Evolutionary conservation across 2,329 filamentous ascomycete species (phyloP), one percentile per base, ranked within the genome.

Genomic region (Pseudopithomyces chartarum): DNA sequence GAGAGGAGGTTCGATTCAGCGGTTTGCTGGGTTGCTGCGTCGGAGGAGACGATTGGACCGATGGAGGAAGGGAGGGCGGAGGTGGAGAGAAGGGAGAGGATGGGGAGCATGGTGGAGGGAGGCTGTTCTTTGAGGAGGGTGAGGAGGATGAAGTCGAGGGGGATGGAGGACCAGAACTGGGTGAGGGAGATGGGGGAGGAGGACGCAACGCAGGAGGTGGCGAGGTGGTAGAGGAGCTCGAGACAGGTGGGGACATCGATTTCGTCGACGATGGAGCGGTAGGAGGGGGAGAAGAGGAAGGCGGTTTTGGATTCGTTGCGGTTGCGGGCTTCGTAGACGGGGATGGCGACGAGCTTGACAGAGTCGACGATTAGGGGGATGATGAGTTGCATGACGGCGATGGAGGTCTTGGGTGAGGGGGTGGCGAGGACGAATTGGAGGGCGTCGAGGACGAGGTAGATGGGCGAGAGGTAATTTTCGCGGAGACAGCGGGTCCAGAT

Each of bases 401-500:
- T 82, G 2, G 85, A 85, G 12, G 88, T 82, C 6, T 81, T 79
- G 2, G 82, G 78, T 0, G 86, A 84, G 67, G 90, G 84, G 3
- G 86, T 79, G 44, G 86, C 82, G 4, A 92, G 76, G 0, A 87
- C 84, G 59, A 89, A 88, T 12, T 83, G 80, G 12, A 92, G 69
- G 33, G 91, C 78, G 20, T 88, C 84, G 20, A 90, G 78, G 3
- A 94, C 77, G 36, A 91, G 80, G 59, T 84, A 84, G 39, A 92
- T 80, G 0, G 90, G 88, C 11, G 79, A 78, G 66, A 87, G 85
- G 66, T 81, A 84, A 61, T 81, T 80, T 64, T 93, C 89, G 11
- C 83, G 78, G 6, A 88, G 76, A 68, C 90, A 92, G 19, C 81
- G 82, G 15, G 81, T 80, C 90, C 91, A 94, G 13, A 94, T 73